A percentile compares a stretch with the other conserved stretches of the same genome.
phyloP scores from a whole-genome alignment of 441 rosid species.

The Adansonia rubrostipa region DNA sequence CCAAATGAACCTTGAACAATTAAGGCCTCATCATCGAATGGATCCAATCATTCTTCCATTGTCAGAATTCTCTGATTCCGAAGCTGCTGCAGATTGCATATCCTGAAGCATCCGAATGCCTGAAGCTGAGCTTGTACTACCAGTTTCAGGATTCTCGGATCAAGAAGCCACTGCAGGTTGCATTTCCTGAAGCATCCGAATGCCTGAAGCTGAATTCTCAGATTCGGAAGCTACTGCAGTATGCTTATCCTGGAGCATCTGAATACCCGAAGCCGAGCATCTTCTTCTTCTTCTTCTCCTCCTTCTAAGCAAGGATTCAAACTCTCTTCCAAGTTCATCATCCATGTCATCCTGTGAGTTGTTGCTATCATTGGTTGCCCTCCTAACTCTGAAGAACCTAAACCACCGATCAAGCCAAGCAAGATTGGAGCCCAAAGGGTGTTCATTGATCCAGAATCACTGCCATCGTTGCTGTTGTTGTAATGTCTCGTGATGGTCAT shows the following conservation, averaged over 20 bases:
- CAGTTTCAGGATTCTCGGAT: too few species aligned
- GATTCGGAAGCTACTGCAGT: conserved; percentile 15
- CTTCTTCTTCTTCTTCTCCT: conserved; percentile 39
- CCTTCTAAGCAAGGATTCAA: conserved; percentile 40
- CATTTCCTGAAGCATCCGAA: too few species aligned
- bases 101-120: not conserved
- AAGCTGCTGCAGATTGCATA: too few species aligned
- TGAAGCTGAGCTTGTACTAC: not conserved
- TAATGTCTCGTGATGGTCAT: conserved; percentile 29
- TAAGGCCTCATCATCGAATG: conserved; percentile 48
- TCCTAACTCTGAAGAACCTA: conserved; percentile 36
- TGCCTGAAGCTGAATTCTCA: too few species aligned
- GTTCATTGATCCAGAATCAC: conserved; percentile 43
- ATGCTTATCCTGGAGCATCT: conserved; percentile 45
- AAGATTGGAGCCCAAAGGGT: conserved; percentile 56
- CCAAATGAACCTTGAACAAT: conserved; percentile 43
- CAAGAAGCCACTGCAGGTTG: too few species aligned
- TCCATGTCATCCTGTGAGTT: conserved; percentile 24
- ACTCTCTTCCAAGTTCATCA: conserved; percentile 43
- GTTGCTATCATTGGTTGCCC: conserved; percentile 17
- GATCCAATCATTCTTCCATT: conserved; percentile 46
- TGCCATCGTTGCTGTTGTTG: conserved; percentile 11
- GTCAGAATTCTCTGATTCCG: conserved; percentile 35
- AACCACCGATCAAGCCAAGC: conserved; percentile 54
- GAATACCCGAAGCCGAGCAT: conserved; percentile 27